Base-by-base conservation (phyloP, 139 green algal species). In the Chlorella sp. region DNA sequence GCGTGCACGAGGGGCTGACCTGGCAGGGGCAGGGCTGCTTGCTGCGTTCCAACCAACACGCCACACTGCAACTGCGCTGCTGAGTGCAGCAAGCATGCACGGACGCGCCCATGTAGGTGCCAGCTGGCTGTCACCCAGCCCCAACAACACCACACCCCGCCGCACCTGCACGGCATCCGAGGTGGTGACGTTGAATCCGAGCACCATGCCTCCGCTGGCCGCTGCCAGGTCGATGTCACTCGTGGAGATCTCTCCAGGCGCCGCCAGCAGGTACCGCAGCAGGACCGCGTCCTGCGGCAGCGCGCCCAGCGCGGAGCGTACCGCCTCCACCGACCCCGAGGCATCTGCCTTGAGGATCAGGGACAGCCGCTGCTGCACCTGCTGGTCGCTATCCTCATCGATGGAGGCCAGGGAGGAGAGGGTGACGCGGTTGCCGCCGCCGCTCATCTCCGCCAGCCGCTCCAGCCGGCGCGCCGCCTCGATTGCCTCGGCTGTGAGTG, bases 161-260 rank as follows among this genome's bases (percentile, higher is more conserved):
- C 76, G 0, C 41, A 85, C 80, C 80, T 86, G 68, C 57, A 97
- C 93, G 16, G 87, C 84, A 57, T 98, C 95, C 30, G 89, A 85
- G 57, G 91, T 86, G 32, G 91, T 75, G 11, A 96, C 80, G 84
- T 97, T 97, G 91, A 98, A 98, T n/a, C 91, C 93, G 16, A 98
- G 38, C 41, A 98, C 87, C 75, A 97, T 84, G 30, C 85, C 95
- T 13, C 93, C 87, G 23, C 87, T 94, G 65, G 95, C 94, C 17
- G 89, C 84, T 11, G 97, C 97, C 68, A 99, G 93, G 88, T 99
- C 96, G 25, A 99, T 76, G 89, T 99, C 97, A 15, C 75, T 92
- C 16, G 83, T 81, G 17, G 90, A 96, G 81, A 99, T 92, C 51
- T 99, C 95, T 25, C 95, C 96, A 17, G 96, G 85, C 4, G 89